Evolutionary conservation across 2,329 filamentous ascomycete genomes (phyloP).

Genomic region (Paecilomyces fulvus): DNA sequence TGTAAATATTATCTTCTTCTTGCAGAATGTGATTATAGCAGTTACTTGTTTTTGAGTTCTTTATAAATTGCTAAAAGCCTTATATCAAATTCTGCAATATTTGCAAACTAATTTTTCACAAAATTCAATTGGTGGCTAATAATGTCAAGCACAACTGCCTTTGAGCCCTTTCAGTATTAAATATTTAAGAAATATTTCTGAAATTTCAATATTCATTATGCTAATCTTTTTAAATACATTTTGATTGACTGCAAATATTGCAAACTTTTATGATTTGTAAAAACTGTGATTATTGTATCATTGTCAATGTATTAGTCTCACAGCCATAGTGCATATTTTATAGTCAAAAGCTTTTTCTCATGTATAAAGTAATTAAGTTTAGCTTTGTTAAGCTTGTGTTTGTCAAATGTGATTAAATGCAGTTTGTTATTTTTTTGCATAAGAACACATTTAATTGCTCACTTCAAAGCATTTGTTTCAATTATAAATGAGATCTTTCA

Average conservation of each 20-base stretch:
- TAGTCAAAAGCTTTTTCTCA: too few species aligned
- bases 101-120: too few species aligned
- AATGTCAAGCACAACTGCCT: too few species aligned
- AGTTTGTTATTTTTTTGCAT: background rate
- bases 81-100: too few species aligned
- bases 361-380: too few species aligned
- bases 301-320: too few species aligned
- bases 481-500: background rate
- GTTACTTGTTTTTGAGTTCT: background rate
- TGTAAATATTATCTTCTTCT: background rate
- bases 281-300: too few species aligned
- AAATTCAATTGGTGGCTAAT: too few species aligned
- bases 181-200: background rate
- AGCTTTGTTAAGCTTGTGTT: background rate
- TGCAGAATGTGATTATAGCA: background rate
- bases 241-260: background rate
- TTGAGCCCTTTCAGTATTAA: too few species aligned
- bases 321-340: background rate
- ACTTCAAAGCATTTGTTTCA: background rate
- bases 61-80: too few species aligned
- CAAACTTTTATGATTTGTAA: too few species aligned
- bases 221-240: background rate
- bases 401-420: background rate
- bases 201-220: background rate
- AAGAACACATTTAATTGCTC: background rate